phyloP scores from a whole-genome alignment of 2,329 filamentous ascomycete genomes.

The Neurospora crassa region DNA sequence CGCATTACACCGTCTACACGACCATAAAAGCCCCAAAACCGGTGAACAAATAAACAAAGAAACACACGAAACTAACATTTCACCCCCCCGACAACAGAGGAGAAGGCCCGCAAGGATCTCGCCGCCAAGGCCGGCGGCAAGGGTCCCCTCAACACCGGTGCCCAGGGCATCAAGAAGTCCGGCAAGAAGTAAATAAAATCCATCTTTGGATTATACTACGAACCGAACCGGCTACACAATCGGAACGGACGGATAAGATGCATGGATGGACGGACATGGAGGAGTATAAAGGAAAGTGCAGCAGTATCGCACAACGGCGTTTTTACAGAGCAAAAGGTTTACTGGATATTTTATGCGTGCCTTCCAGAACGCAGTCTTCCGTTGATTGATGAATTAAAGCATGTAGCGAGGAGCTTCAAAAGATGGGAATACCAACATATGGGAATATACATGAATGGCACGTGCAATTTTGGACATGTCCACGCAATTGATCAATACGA shows the following conservation, averaged over 20 bases:
- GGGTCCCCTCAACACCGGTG: conserved; percentile 75
- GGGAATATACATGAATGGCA: neutral
- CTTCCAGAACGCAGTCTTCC: neutral
- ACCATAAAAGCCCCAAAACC: too few species aligned
- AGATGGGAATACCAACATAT: neutral
- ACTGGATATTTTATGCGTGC: neutral
- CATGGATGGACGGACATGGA: neutral
- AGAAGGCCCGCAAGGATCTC: conserved; percentile 78
- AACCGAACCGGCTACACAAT: neutral
- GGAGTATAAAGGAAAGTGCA: neutral
- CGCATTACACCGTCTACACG: too few species aligned
- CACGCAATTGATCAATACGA: neutral
- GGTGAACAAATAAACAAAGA: too few species aligned
- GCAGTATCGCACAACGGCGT: neutral
- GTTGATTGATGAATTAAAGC: neutral
- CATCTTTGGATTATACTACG: neutral
- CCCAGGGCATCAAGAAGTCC: conserved; percentile 94
- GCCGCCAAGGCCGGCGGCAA: conserved; percentile 77
- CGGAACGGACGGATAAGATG: neutral
- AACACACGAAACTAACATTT: neutral
- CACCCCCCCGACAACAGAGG: conserved; percentile 42
- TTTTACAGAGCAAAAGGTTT: neutral
- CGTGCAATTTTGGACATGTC: neutral
- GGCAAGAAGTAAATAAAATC: conserved; percentile 70
- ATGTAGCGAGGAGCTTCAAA: neutral